Percentiles rank a stretch among this genome's conserved stretches.
phyloP scores from a whole-genome alignment of 2,329 filamentous ascomycete genomes.

The Exophiala spinifera region DNA sequence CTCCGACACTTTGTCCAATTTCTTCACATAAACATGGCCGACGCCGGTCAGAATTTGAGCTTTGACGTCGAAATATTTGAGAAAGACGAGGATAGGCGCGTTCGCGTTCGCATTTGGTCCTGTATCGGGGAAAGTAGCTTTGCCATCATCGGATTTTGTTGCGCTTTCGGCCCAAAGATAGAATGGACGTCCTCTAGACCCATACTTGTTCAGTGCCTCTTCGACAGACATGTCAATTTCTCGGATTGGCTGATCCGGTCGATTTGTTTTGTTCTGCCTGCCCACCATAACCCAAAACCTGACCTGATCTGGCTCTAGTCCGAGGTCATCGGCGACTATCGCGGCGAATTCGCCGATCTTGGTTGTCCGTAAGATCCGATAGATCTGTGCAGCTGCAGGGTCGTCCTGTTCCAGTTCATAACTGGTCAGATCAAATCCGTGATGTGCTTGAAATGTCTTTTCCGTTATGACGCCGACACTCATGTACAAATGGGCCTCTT shows the following conservation, averaged over 20 bases:
- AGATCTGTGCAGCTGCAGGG: conserved; percentile 66
- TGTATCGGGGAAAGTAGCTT: conserved; percentile 62
- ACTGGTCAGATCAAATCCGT: conserved; percentile 77
- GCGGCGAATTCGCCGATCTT: conserved; percentile 72
- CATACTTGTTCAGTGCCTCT: conserved; percentile 67
- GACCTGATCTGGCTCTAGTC: conserved; percentile 65
- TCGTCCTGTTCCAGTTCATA: conserved; percentile 63
- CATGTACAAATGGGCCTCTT: conserved; percentile 93
- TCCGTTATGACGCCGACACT: conserved; percentile 77
- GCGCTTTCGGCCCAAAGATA: conserved; percentile 79
- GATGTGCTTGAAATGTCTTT: conserved; percentile 73
- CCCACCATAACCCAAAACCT: conserved; percentile 98
- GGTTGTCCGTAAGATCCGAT: conserved; percentile 71
- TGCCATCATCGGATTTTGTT: conserved; percentile 65
- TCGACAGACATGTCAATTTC: conserved; percentile 75
- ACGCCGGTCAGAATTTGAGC: conserved; percentile 72
- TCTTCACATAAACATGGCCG: conserved; percentile 81
- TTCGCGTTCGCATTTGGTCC: conserved; percentile 34
- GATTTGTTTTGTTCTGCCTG: conserved; percentile 92
- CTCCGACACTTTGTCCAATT: conserved; percentile 83
- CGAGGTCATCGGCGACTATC: conserved; percentile 67
- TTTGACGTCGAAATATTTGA: conserved; percentile 86
- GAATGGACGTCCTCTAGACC: conserved; percentile 65
- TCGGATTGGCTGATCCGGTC: conserved; percentile 82
- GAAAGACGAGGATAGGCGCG: conserved; percentile 73